Base-by-base conservation (phyloP, 129 eudicot species). In the Flaveria linearis region DNA sequence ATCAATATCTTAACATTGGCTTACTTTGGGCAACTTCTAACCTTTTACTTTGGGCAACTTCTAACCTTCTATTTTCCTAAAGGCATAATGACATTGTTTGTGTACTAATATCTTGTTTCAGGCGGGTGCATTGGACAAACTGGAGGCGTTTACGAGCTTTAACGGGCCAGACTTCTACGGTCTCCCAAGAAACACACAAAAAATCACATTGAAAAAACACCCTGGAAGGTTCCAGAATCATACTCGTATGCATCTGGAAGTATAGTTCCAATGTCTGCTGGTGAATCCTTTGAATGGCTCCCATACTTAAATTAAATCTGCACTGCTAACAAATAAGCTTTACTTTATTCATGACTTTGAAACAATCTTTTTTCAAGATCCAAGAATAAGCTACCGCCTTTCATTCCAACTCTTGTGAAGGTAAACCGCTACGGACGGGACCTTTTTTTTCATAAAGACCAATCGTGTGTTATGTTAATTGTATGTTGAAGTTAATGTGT, bases 151-250 rank as follows among this genome's bases (percentile, higher is more conserved):
- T 65, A 87, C 97, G 8, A 95, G 99, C 86, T 91, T 95, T 72
- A 95, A 95, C 53, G 99, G 99, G 28, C 99, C 99, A 36, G 99
- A 95, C 79, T 91, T 95, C 52, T 95, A 95, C 30, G 96, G 96
- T 76, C 94, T 95, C 33, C 99, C 97, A 20, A 83, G 99, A 83
- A 95, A 95, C 84, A 87, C 87, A 3, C 77, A 87, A 52, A 86
- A 84, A 75, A 81, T 91, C 58, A 91, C 84, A 14, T 71, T 95
- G 86, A 87, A 55, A 67, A 95, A 81, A 51, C 80, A 28, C 84
- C 89, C 6, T 95, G 97, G 97, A 92, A 86, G 83, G 99, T 95
- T 50, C 96, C 99, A 14, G 82, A 87, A 18, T 78, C 89, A 17
- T 85, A 63, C 73, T 45, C 86, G 1, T 91, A 82, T 76, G 63